These are phyloP conservation scores for Gonium pectorale DNA, from an alignment of 139 green algal species.

Conservation along the genomic window DNA sequence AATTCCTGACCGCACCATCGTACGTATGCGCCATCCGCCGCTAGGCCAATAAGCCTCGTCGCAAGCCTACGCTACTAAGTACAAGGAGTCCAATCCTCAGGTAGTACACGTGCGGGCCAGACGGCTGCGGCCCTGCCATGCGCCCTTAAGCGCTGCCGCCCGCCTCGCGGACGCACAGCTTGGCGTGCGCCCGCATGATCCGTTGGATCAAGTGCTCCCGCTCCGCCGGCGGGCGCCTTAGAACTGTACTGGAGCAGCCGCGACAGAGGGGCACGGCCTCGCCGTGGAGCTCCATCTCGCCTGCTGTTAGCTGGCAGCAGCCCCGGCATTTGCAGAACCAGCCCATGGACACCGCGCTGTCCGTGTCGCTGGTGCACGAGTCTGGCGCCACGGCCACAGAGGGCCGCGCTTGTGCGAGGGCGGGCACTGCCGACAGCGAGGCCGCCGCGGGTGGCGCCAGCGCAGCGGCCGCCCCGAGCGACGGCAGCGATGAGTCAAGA, in stretches of 20 bases:
- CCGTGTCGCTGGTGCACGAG: constrained; percentile 14
- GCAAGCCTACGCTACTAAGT: no score
- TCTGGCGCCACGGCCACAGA: no score
- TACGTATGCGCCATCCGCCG: no score
- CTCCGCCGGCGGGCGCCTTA: background rate
- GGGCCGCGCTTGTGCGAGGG: background rate
- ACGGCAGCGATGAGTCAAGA: no score
- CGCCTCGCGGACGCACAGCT: constrained; percentile 15
- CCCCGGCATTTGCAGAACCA: constrained; percentile 43
- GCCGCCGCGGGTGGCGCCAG: background rate
- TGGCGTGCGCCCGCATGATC: background rate
- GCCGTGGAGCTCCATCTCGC: constrained; percentile 18
- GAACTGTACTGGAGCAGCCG: background rate
- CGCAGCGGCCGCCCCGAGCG: no score
- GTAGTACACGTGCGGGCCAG: no score
- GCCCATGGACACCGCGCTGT: background rate
- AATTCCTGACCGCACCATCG: no score
- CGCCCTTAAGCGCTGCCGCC: background rate
- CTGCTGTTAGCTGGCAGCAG: constrained; percentile 31
- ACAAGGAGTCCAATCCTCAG: no score
- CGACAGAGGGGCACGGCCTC: constrained; percentile 23
- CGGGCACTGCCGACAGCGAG: background rate
- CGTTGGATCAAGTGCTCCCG: background rate
- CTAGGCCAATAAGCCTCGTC: no score
- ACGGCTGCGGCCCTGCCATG: no score